Base-by-base conservation (phyloP, 2,329 filamentous ascomycete genomes). In the Rhinocladiella similis region DNA sequence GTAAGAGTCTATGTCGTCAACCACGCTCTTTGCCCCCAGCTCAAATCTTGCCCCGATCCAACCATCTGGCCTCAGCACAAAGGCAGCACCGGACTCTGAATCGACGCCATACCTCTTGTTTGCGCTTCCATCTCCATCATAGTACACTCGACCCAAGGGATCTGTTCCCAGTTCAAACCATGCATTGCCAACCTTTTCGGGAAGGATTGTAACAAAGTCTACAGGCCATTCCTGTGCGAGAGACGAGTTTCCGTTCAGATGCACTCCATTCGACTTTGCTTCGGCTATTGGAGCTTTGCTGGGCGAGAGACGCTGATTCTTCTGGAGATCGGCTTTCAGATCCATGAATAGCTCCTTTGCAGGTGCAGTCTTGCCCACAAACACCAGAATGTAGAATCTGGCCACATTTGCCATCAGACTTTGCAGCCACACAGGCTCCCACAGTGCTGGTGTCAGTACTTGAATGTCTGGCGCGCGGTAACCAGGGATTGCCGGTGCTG, bases 251-350 rank as follows among this genome's bases (percentile, higher is more conserved):
- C 56, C 56, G 27, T 61, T 59, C 12, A 54, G 5, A n/a, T 50
- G 56, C n/a, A 43, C 48, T 5, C 52, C 55, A 46, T 51, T 51
- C 18, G 52, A 33, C 14, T 29, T 25, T 33, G 42, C 36, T 45
- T 47, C 48, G 5, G 46, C 45, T 1, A 47, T 19, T 13, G 47
- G 25, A 20, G 29, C 53, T 27, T 38, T 41, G 3, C 47, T 48
- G 14, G 25, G 46, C 29, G 46, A 53, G 67, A 88, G 84, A 55
- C 96, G 84, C 0, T 89, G 85, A 39, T 91, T 90, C 68, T 90
- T 86, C 66, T 90, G 84, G 69, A 96, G 84, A 73, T 91, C 91
- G 59, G 94, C 89, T 58, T 81, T 80, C 78, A 88, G 91, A 71
- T 94, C 88, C 53, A 84, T 81, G 38, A 79, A 77, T 51, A 85